Conservation (phyloP, 2,329 filamentous ascomycete species). For the Alternaria panax region DNA sequence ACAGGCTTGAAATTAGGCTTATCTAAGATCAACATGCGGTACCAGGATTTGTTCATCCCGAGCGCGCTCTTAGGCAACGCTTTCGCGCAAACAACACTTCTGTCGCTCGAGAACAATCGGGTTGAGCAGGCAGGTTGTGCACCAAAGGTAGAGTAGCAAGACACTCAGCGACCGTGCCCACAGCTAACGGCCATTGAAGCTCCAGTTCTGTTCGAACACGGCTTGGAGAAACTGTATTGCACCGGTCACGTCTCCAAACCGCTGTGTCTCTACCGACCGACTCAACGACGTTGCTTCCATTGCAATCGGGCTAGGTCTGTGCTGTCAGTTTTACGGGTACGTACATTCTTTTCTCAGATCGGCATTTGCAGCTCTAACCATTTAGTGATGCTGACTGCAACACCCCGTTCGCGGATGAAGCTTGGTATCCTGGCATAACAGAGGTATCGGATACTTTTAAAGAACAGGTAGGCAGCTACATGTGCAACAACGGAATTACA, state of each 20-base stretch:
- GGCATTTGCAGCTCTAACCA: conserved; percentile 1
- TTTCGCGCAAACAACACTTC: conserved; percentile 10
- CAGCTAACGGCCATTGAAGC: conserved; percentile 4
- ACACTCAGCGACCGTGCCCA: not conserved
- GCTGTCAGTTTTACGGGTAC: conserved; percentile 14
- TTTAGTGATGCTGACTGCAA: conserved; percentile 12
- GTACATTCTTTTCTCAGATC: not conserved
- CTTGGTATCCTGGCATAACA: conserved; percentile 12
- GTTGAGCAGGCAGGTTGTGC: conserved; percentile 10
- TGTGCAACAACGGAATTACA: conserved; percentile 14
- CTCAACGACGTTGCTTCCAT: conserved; percentile 16
- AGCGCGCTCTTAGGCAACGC: conserved; percentile 4
- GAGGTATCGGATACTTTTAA: conserved; percentile 8
- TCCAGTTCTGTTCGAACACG: conserved; percentile 12
- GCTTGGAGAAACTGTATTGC: conserved; percentile 9
- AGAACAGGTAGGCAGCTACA: conserved; percentile 17
- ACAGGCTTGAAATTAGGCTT: not conserved
- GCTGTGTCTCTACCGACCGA: conserved; percentile 10
- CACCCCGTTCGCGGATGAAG: not conserved
- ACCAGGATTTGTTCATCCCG: not conserved
- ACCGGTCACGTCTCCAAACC: conserved; percentile 9
- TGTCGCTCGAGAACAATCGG: conserved; percentile 11
- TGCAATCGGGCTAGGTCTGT: conserved; percentile 7
- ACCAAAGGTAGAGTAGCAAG: conserved; percentile 15
- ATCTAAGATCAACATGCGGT: conserved; percentile 4